Evolutionary conservation across 2,329 filamentous ascomycete genomes (phyloP), one percentile per base, ranked within the genome.

Genomic region (Arthrobotrys iridis): DNA sequence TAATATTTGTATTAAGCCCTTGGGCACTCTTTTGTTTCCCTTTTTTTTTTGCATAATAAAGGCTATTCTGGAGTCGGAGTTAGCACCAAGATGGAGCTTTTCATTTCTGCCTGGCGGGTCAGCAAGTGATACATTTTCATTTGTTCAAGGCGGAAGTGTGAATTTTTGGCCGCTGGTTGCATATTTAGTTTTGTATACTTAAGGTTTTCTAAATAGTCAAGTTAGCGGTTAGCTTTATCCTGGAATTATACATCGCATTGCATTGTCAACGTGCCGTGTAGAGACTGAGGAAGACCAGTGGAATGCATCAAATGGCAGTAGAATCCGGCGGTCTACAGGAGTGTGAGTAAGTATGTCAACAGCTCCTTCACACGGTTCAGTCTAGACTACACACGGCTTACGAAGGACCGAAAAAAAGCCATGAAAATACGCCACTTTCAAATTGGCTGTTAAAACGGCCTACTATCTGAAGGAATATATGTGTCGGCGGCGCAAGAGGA

Each of bases 391-490:
- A n/a, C n/a, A n/a, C n/a, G n/a, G 20, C 26, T 26, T 11, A 55
- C 50, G 28, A 37, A 37, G 50, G 37, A 15, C 28, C 28, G 50
- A 55, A 35, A 37, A 20, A 52, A 37, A 4, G 50, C 50, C 50
- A 55, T 30, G 45, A 55, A 55, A 55, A 55, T 55, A 55, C 50
- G 50, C 50, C 50, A 55, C 50, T 20, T 52, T 33, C 4, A 22
- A 20, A 22, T 37, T 5, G 28, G 24, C 30, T 24, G 50, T 55
- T 30, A 55, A n/a, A n/a, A 55, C 50, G 50, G 50, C 18, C 35
- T 35, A 5, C 7, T 20, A 55, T 55, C 50, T 30, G 50, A 55
- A 55, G 28, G 30, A 22, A 37, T n/a, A n/a, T n/a, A 43, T 43
- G 40, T 22, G 11, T 55, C 26, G n/a, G 26, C 46, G 6, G n/a